Evolutionary conservation across 2,329 filamentous ascomycete genomes (phyloP).

Genomic region (Colletotrichum tropicicola): DNA sequence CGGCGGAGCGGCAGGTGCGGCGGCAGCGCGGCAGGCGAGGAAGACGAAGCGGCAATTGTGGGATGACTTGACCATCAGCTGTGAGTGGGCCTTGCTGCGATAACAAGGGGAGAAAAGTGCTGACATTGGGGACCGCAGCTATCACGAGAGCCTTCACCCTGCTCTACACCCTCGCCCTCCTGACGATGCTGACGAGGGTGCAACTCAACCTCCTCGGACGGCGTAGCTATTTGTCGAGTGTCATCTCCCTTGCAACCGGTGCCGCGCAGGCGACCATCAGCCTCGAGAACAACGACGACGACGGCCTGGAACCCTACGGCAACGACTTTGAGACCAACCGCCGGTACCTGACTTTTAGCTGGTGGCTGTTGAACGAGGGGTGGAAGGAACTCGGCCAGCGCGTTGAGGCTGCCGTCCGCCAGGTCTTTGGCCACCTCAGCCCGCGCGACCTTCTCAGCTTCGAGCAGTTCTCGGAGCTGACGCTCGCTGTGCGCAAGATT

Average conservation of each 20-base stretch:
- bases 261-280: conserved; percentile 80
- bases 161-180: conserved; percentile 87
- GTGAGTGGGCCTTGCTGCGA: conserved; percentile 58
- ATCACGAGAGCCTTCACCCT: conserved; percentile 92
- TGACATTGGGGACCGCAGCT: conserved; percentile 58
- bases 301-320: conserved; percentile 82
- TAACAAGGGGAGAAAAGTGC: background rate
- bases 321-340: conserved; percentile 97
- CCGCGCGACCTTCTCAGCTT: conserved; percentile 89
- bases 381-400: conserved; percentile 85
- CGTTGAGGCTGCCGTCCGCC: conserved; percentile 85
- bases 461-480: conserved; percentile 80
- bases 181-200: conserved; percentile 91
- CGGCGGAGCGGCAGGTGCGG: conserved; percentile 18
- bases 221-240: conserved; percentile 93
- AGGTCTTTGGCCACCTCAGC: conserved; percentile 89
- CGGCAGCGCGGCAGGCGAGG: conserved; percentile 58
- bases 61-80: conserved; percentile 97
- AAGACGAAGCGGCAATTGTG: conserved; percentile 94
- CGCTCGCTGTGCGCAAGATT: conserved; percentile 82
- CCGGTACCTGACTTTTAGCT: conserved; percentile 94
- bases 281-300: conserved; percentile 93
- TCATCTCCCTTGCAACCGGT: conserved; percentile 87
- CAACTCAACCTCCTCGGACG: conserved; percentile 97
- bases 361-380: conserved; percentile 94